A percentile compares a stretch with the other conserved stretches of the same genome.
phyloP scores from a whole-genome alignment of 78 protist genomes.

The Chrysochromulina tobinii region DNA sequence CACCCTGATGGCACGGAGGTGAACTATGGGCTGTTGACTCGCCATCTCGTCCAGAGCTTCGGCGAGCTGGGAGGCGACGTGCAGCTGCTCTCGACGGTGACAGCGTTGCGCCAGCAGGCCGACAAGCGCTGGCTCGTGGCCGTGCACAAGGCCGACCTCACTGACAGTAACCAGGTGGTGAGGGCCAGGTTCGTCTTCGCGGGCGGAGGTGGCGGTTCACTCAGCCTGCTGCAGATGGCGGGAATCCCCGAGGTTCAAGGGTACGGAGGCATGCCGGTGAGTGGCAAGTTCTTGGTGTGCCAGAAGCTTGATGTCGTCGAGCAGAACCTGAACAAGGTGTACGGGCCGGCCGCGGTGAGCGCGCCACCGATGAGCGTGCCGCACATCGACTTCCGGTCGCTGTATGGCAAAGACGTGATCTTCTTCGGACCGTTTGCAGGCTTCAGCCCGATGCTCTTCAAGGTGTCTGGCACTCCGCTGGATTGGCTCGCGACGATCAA shows the following conservation, averaged over 20 bases:
- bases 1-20: slow-evolving; percentile 1
- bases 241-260: slow-evolving; percentile 10
- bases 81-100: neutral
- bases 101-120: neutral
- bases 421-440: slow-evolving; percentile 28
- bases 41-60: slow-evolving; percentile 1
- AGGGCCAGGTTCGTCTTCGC: neutral
- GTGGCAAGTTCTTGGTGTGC: slow-evolving; percentile 16
- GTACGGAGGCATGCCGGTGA: slow-evolving; percentile 1
- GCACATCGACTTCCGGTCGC: neutral
- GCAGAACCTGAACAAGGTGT: neutral
- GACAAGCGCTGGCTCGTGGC: slow-evolving; percentile 3
- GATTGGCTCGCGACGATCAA: neutral
- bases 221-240: neutral
- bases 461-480: neutral
- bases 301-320: neutral
- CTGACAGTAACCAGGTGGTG: neutral
- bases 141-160: neutral
- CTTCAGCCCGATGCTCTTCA: neutral
- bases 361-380: no score
- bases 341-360: neutral
- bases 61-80: neutral
- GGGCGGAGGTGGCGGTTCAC: slow-evolving; percentile 4
- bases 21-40: slow-evolving; percentile 9
- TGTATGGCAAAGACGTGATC: slow-evolving; percentile 1